Conservation (phyloP, 139 green algal genomes). For the Tetraselmis chui region DNA sequence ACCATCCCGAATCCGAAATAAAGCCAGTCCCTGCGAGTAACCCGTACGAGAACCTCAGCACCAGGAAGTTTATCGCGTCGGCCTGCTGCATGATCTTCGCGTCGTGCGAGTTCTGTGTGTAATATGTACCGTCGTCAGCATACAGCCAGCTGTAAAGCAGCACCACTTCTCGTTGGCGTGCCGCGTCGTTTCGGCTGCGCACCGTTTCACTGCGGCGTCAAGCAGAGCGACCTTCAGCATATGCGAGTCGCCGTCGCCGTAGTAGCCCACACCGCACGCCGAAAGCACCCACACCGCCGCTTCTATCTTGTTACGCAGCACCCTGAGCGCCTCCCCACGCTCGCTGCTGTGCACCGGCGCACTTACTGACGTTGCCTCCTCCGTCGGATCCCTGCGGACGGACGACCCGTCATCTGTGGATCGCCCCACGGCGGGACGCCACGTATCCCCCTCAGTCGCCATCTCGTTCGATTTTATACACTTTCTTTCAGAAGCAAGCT, state of each 20-base stretch:
- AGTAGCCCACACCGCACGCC: not conserved
- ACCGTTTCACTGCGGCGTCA: not conserved
- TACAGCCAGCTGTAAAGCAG: too few relatives aligned
- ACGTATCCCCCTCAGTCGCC: too few relatives aligned
- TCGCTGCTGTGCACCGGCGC: too few relatives aligned
- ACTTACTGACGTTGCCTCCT: too few relatives aligned
- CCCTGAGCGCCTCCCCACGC: too few relatives aligned
- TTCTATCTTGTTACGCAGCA: not conserved
- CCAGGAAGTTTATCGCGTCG: too few relatives aligned
- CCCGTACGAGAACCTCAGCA: too few relatives aligned
- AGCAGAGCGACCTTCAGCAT: not conserved
- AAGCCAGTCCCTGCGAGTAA: not conserved
- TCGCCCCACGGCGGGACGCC: too few relatives aligned
- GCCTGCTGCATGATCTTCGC: not conserved
- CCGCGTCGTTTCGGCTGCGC: not conserved
- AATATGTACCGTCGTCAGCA: not conserved
- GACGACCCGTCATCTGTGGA: too few relatives aligned
- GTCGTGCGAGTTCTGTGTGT: not conserved
- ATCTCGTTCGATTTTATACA: too few relatives aligned
- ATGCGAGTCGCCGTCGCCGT: not conserved
- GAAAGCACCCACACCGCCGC: not conserved
- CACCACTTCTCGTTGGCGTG: not conserved
- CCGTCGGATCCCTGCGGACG: too few relatives aligned
- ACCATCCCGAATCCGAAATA: not conserved
- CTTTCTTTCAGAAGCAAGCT: too few relatives aligned